Evolutionary conservation across 108 stramenopile genomes (phyloP).

Genomic region (Parmales sp.): DNA sequence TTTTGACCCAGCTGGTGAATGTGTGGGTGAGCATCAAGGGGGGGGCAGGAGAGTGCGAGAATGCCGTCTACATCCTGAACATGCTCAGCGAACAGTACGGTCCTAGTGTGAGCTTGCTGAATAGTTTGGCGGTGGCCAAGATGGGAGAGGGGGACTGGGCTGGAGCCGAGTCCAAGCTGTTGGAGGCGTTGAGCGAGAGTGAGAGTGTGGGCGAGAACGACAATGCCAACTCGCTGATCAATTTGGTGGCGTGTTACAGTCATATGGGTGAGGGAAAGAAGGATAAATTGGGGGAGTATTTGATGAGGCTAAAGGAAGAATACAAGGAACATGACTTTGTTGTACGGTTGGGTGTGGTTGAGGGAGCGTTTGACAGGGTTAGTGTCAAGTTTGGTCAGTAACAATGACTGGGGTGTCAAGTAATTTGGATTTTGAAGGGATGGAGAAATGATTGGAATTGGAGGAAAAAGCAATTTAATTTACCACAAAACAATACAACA

Average conservation of each 20-base stretch:
- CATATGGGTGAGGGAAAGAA: conserved; percentile 59
- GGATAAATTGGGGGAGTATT: too few species aligned
- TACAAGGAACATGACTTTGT: too few species aligned
- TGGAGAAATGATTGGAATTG: too few species aligned
- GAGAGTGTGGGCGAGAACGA: conserved; percentile 38
- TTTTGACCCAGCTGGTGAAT: conserved; percentile 77
- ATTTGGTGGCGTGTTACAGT: conserved; percentile 71
- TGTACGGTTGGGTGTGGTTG: too few species aligned
- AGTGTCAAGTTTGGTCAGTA: too few species aligned
- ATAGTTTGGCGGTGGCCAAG: conserved; percentile 73
- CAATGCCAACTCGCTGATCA: conserved; percentile 79
- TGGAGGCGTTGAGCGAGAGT: conserved; percentile 54
- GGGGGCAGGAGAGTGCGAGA: conserved; percentile 57
- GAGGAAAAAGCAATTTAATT: too few species aligned
- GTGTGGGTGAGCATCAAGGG: conserved; percentile 73
- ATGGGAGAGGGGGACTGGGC: conserved; percentile 76
- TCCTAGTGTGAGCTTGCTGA: conserved; percentile 70
- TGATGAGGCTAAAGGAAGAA: too few species aligned
- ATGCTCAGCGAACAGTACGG: conserved; percentile 91
- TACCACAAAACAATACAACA: too few species aligned
- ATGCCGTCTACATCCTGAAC: conserved; percentile 78
- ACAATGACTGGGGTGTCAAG: too few species aligned
- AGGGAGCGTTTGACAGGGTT: too few species aligned
- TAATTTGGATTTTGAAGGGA: too few species aligned
- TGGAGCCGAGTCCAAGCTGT: conserved; percentile 63